phyloP scores from a whole-genome alignment of 129 eudicot genomes.

The Heracleum sosnowskyi region DNA sequence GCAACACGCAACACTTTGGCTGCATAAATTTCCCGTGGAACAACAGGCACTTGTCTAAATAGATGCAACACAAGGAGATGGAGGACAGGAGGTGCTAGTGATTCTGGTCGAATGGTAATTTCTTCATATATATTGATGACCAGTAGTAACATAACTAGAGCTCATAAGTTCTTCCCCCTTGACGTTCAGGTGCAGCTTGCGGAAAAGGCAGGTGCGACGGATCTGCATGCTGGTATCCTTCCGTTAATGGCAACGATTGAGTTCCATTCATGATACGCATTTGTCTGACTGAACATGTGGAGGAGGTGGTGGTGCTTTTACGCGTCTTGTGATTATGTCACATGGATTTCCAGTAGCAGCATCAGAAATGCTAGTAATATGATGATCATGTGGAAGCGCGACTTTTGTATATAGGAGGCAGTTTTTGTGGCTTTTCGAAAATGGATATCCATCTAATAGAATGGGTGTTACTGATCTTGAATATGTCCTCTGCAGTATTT shows the following conservation, averaged over 20 bases:
- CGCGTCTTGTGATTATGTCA: background rate
- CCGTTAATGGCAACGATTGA: no score
- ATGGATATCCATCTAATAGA: no score
- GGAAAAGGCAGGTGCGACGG: background rate
- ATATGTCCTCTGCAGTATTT: background rate
- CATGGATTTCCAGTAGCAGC: no score
- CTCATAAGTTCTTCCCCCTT: no score
- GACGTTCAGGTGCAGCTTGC: background rate
- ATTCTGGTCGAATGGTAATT: background rate
- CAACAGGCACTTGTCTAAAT: background rate
- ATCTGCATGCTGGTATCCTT: background rate
- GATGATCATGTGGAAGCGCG: background rate
- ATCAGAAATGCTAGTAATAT: no score
- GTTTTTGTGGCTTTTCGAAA: no score
- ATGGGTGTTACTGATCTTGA: no score
- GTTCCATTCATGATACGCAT: background rate
- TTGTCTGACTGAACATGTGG: no score
- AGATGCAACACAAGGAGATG: background rate
- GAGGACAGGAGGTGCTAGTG: background rate
- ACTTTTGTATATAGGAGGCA: no score
- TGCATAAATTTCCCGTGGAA: background rate
- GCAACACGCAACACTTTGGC: no score
- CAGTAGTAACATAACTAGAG: no score
- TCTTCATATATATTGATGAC: no score
- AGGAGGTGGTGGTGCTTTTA: background rate